Conservation (phyloP, 192 early-diverging fungal species). For the Kickxella alabastrina region DNA sequence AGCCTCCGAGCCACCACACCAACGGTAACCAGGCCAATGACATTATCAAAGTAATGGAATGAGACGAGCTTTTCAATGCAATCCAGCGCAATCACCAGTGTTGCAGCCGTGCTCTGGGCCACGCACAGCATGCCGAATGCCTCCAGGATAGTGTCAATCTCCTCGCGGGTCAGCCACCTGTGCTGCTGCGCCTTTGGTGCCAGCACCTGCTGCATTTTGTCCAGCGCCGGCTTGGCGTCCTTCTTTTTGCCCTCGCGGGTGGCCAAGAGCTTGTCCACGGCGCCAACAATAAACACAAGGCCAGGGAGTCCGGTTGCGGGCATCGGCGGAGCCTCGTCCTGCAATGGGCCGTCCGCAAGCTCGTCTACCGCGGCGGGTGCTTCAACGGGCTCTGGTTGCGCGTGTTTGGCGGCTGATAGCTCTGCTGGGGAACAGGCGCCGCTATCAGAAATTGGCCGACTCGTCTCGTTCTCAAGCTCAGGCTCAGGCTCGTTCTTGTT, state of each 20-base stretch:
- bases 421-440: no score
- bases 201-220: conserved; percentile 37
- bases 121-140: conserved; percentile 73
- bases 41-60: conserved; percentile 58
- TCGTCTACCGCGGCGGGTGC: not conserved
- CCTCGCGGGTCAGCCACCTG: conserved; percentile 15
- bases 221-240: conserved; percentile 51
- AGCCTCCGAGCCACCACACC: conserved; percentile 10
- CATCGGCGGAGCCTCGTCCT: not conserved
- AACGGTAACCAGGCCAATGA: conserved; percentile 10
- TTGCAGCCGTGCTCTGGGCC: conserved; percentile 52
- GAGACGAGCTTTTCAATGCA: conserved; percentile 78
- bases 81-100: conserved; percentile 70
- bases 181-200: conserved; percentile 7
- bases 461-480: no score
- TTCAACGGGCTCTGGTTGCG: not conserved
- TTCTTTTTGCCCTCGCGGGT: conserved; percentile 55
- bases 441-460: no score
- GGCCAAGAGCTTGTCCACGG: conserved; percentile 58
- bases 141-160: conserved; percentile 53
- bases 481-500: no score
- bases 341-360: not conserved
- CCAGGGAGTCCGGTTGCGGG: conserved; percentile 24
- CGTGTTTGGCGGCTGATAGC: no score
- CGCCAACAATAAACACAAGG: conserved; percentile 61